A percentile compares a stretch with the other conserved stretches of the same genome.
phyloP scores from a whole-genome alignment of 495 filamentous ascomycete species.

The Trichocladium antarcticum region DNA sequence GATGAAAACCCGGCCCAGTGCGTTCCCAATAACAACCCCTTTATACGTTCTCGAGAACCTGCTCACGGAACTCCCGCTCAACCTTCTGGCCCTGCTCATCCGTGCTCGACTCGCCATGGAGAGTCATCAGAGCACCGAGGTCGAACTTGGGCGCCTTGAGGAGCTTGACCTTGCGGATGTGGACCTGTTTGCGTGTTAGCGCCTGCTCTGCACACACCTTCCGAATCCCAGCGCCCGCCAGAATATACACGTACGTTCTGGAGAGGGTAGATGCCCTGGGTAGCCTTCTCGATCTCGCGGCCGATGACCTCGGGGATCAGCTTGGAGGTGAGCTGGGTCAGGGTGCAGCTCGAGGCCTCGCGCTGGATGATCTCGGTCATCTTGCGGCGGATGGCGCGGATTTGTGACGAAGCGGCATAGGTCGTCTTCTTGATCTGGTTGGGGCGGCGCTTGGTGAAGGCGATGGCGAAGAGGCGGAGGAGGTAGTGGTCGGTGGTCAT shows the following conservation, averaged over 20 bases:
- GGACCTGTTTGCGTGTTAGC: conserved; percentile 53
- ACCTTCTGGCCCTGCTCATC: conserved; percentile 98
- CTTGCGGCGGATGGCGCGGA: conserved; percentile 95
- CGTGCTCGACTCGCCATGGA: conserved; percentile 92
- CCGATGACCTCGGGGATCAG: conserved; percentile 98
- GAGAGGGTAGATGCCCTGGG: conserved; percentile 97
- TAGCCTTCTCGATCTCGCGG: conserved; percentile 98
- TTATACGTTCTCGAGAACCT: conserved; percentile 85
- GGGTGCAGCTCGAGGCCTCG: conserved; percentile 84
- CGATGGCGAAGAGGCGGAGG: conserved; percentile 93
- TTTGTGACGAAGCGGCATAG: conserved; percentile 90
- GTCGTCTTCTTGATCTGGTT: conserved; percentile 99
- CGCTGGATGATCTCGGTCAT: conserved; percentile 98
- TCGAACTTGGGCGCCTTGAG: conserved; percentile 98
- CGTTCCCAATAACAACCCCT: conserved; percentile 40
- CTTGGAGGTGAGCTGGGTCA: conserved; percentile 92
- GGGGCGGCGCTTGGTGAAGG: conserved; percentile 95
- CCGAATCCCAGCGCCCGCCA: background rate
- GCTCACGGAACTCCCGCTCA: conserved; percentile 98
- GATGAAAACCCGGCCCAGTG: conserved; percentile 40
- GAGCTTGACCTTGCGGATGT: conserved; percentile 99
- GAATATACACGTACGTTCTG: conserved; percentile 71
- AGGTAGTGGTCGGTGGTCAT: conserved; percentile 99
- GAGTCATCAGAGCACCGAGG: conserved; percentile 82
- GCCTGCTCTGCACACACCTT: background rate